Evolutionary conservation across 805 yeast genomes (phyloP), one percentile per base, ranked within the genome.

Genomic region (Pichia scutulata): DNA sequence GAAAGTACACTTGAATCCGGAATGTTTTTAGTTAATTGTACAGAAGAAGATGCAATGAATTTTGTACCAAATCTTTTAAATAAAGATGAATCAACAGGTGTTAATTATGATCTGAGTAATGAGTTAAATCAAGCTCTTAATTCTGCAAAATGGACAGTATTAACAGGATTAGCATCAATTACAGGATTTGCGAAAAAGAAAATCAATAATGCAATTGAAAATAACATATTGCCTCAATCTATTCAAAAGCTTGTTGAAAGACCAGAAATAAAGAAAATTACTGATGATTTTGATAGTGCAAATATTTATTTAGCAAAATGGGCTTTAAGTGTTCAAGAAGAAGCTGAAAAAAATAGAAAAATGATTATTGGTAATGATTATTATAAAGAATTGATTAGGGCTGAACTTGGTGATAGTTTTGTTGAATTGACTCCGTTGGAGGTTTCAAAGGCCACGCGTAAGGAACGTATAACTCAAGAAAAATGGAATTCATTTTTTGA

Each of bases 311-410:
- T 92, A 52, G 98, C 98, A 5, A 90, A 89, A 69, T 93, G 98
- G 98, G 97, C 98, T 0, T 76, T 88, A 58, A 88, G 88, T 26
- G 93, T 93, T 10, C 93, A 92, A 58, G 90, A 89, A 59, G 95
- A 92, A 64, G 93, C 96, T 2, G 89, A 81, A 57, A 77, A 79
- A 50, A 73, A 78, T 53, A 67, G 79, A 53, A 70, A 72, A 50
- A 70, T 72, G 59, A 71, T 76, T 59, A 70, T 82, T 33, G 72
- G 82, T 50, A 82, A 81, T 57, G 80, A 79, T n/a, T 71, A 80
- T 18, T 82, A 82, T 56, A 67, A 74, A 42, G 75, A 74, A 28
- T 62, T 78, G 46, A 72, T 86, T 40, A 75, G 74, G 48, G 70
- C 73, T 47, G 90, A 86, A 59, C 64, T 86, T 13, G 89, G 89